These are phyloP conservation scores for Trichophyton rubrum DNA, from an alignment of 2,329 filamentous ascomycete genomes.

Conservation along the genomic window DNA sequence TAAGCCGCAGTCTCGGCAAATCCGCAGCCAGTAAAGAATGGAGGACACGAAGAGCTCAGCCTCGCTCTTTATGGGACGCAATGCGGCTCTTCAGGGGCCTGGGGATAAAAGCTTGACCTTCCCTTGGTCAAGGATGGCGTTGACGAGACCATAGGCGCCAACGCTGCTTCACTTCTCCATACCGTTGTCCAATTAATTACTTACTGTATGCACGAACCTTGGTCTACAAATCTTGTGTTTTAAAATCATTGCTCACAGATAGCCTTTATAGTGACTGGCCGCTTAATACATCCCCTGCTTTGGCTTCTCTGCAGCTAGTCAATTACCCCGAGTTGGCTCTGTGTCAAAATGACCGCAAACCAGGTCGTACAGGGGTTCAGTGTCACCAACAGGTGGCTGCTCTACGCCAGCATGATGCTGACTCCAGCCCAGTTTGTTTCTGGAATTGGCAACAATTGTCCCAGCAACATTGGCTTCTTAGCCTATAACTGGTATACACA, in stretches of 20 bases:
- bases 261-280: neutral
- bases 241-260: neutral
- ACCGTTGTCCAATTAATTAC: neutral
- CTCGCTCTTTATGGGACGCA: neutral
- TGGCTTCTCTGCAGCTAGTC: neutral
- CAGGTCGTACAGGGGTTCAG: constrained; percentile 2
- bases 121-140: neutral
- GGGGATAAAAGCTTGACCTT: neutral
- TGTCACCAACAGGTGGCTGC: constrained; percentile 1
- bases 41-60: neutral
- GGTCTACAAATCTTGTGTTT: neutral
- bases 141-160: too few relatives aligned
- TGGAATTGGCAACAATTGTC: constrained; percentile 5
- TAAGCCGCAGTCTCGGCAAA: neutral
- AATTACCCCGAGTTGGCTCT: neutral
- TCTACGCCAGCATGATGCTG: constrained; percentile 6
- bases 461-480: constrained; percentile 6
- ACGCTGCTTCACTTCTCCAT: too few relatives aligned
- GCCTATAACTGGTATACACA: constrained; percentile 9
- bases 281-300: neutral
- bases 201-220: neutral
- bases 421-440: constrained; percentile 6
- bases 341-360: neutral
- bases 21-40: neutral
- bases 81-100: neutral